These are phyloP conservation scores for Xylaria scruposa DNA, from an alignment of 495 filamentous ascomycete species.

Conservation along the genomic window DNA sequence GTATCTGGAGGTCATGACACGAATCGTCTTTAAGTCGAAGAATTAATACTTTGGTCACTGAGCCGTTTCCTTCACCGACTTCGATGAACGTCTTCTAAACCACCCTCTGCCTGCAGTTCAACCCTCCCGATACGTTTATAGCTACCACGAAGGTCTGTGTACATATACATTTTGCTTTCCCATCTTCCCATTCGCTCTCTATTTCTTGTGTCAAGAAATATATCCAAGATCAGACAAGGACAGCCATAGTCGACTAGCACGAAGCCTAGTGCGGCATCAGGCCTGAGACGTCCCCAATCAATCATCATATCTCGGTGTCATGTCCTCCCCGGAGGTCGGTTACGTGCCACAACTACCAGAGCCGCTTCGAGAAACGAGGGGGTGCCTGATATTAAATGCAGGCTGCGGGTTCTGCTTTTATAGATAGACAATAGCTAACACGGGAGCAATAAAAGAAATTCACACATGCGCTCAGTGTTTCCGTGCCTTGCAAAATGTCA, in stretches of 20 bases:
- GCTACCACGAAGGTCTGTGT: not conserved
- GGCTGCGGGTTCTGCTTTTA: not conserved
- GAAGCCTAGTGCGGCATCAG: constrained; percentile 1
- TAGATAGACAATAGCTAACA: not conserved
- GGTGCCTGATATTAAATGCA: not conserved
- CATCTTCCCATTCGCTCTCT: not conserved
- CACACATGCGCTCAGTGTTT: not conserved
- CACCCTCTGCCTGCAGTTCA: too few relatives aligned
- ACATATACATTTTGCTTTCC: not conserved
- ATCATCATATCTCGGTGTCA: constrained; percentile 11
- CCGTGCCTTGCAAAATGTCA: not conserved
- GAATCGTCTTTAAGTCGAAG: too few relatives aligned
- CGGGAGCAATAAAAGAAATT: not conserved
- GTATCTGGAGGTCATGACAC: too few relatives aligned
- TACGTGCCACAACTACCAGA: not conserved
- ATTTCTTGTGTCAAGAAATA: not conserved
- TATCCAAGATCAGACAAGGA: constrained; percentile 9
- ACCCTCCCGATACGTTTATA: not conserved
- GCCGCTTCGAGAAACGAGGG: too few relatives aligned
- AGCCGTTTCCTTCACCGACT: too few relatives aligned
- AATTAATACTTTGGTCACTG: too few relatives aligned
- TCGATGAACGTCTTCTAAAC: too few relatives aligned
- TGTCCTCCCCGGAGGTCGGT: not conserved
- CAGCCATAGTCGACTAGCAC: constrained; percentile 3
- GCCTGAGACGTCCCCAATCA: not conserved